Evolutionary conservation across 2,329 filamentous ascomycete genomes (phyloP).

Genomic region (Phyllosticta paracitricarpa): DNA sequence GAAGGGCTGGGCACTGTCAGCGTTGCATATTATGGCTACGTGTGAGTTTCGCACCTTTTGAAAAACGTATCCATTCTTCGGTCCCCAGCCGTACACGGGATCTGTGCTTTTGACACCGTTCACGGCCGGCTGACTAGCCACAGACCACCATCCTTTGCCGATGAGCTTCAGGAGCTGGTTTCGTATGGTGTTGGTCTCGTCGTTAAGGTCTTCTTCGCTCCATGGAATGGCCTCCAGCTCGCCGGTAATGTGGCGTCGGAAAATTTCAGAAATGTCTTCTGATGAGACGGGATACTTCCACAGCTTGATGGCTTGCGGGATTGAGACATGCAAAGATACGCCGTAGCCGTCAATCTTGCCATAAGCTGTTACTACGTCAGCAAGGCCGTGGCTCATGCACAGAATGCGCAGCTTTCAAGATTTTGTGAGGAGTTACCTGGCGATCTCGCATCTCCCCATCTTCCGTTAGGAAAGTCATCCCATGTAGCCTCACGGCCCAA

Average conservation of each 20-base stretch:
- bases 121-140: slow-evolving; percentile 89
- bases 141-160: slow-evolving; percentile 84
- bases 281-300: slow-evolving; percentile 70
- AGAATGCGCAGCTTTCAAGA: not conserved
- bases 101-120: slow-evolving; percentile 74
- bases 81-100: slow-evolving; percentile 84
- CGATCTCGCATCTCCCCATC: slow-evolving; percentile 87
- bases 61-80: slow-evolving; percentile 85
- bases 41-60: slow-evolving; percentile 52
- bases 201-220: slow-evolving; percentile 80
- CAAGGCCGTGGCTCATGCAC: not conserved
- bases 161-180: slow-evolving; percentile 68
- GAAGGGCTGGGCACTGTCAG: slow-evolving; percentile 47
- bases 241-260: slow-evolving; percentile 71
- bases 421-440: slow-evolving; percentile 34
- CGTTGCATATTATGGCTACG: not conserved
- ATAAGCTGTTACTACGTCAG: slow-evolving; percentile 47
- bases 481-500: slow-evolving; percentile 91
- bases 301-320: slow-evolving; percentile 69
- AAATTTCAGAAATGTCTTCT: slow-evolving; percentile 68
- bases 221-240: slow-evolving; percentile 76
- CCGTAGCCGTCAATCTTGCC: slow-evolving; percentile 98
- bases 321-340: slow-evolving; percentile 83
- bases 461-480: slow-evolving; percentile 96
- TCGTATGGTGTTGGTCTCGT: slow-evolving; percentile 76